phyloP scores from a whole-genome alignment of 169 alveolate species.

The Plasmodium vivax region DNA sequence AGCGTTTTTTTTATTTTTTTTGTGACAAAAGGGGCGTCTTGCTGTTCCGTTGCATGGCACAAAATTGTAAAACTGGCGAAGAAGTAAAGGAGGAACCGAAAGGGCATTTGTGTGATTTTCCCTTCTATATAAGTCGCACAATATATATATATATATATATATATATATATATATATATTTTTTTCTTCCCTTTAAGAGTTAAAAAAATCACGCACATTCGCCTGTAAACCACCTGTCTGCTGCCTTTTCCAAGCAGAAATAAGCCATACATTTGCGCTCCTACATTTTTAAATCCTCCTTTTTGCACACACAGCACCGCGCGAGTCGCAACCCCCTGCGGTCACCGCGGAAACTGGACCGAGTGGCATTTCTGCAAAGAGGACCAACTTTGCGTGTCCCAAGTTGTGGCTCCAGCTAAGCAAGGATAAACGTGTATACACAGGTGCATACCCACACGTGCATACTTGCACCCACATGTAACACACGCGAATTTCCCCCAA shows the following conservation, averaged over 20 bases:
- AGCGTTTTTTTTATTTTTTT: not conserved
- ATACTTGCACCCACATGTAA: not conserved
- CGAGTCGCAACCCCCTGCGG: not conserved
- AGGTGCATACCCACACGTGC: not conserved
- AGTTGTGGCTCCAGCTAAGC: not conserved
- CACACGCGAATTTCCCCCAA: not conserved
- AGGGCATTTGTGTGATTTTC: not conserved
- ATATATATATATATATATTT: not conserved
- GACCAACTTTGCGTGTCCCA: not conserved
- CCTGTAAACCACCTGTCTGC: not conserved
- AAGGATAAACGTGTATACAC: not conserved
- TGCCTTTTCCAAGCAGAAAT: not conserved
- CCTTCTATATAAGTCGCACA: not conserved
- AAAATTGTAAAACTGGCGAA: constrained; percentile 76
- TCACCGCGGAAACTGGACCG: not conserved
- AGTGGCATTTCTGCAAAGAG: not conserved
- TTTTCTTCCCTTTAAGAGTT: not conserved
- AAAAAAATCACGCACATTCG: not conserved
- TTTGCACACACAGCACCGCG: not conserved
- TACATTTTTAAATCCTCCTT: not conserved
- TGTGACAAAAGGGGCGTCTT: constrained; percentile 25
- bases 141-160: too few species aligned
- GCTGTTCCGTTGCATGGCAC: constrained; percentile 11
- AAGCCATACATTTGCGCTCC: not conserved
- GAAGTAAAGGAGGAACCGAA: not conserved